Conservation (phyloP, 768 basidiomycete genomes). For the Podaxis mareebaensis region DNA sequence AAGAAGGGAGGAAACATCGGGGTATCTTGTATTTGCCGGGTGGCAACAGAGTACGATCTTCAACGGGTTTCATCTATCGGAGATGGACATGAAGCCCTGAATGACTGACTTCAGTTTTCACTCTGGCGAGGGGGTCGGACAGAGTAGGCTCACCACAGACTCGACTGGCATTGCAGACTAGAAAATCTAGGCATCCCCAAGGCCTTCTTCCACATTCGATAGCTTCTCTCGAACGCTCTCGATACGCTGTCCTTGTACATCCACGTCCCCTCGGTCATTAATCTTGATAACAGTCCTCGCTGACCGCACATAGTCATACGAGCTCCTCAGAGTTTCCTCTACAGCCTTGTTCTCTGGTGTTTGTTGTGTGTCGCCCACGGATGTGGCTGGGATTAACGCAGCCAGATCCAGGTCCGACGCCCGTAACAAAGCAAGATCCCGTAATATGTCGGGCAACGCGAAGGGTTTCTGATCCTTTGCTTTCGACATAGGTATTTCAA, state of each 20-base stretch:
- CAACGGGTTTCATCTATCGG: background rate
- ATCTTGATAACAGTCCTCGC: constrained; percentile 59
- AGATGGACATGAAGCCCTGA: no score
- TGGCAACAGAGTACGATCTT: background rate
- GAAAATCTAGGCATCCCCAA: constrained; percentile 21
- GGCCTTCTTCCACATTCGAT: constrained; percentile 49
- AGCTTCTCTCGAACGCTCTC: constrained; percentile 56
- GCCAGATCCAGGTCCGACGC: constrained; percentile 48
- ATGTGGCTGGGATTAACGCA: constrained; percentile 22
- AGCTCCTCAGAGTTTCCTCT: constrained; percentile 46
- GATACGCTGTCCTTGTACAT: constrained; percentile 51
- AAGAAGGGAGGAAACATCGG: no score
- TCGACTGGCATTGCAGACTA: background rate
- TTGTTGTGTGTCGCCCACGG: background rate
- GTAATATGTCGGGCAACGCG: constrained; percentile 58
- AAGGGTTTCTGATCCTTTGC: constrained; percentile 48
- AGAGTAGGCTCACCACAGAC: background rate
- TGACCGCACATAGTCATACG: constrained; percentile 60
- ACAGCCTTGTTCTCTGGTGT: constrained; percentile 15
- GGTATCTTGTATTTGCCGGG: no score
- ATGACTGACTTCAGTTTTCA: background rate
- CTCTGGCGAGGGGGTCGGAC: background rate
- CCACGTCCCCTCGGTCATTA: constrained; percentile 52
- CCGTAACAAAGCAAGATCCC: constrained; percentile 71
- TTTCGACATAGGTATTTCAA: constrained; percentile 24